Evolutionary conservation across 1,284 basidiomycete species (phyloP).

Genomic region (Phellopilus nigrolimitatus): DNA sequence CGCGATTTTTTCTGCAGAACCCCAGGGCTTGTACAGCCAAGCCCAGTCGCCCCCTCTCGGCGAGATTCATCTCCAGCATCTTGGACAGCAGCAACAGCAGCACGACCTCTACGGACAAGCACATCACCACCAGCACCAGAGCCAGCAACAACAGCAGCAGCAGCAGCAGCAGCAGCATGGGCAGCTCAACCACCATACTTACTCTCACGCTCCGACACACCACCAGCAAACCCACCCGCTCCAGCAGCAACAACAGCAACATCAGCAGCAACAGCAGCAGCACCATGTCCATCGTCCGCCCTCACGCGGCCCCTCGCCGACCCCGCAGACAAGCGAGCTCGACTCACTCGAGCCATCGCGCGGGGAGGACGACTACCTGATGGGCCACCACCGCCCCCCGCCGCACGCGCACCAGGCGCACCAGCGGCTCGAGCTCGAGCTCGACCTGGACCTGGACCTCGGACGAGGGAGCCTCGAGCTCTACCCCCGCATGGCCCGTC

Average conservation of each 20-base stretch:
- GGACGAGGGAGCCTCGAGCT: neutral
- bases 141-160: conserved; percentile 7
- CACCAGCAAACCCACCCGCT: conserved; percentile 6
- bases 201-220: conserved; percentile 4
- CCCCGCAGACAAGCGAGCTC: neutral
- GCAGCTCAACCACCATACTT: too few relatives aligned
- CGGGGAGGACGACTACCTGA: conserved; percentile 11
- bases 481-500: neutral
- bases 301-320: conserved; percentile 9
- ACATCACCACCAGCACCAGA: conserved; percentile 4
- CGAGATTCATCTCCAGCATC: conserved; percentile 8
- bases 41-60: neutral
- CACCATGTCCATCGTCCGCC: conserved; percentile 23
- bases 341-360: conserved; percentile 6
- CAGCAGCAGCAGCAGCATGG: neutral
- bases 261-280: conserved; percentile 25
- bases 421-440: conserved; percentile 8
- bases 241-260: conserved; percentile 11
- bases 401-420: conserved; percentile 2
- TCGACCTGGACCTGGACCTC: conserved; percentile 1
- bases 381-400: conserved; percentile 1
- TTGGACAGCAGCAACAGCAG: neutral
- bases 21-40: too few relatives aligned
- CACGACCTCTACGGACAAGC: conserved; percentile 2
- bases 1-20: too few relatives aligned